Percentiles rank a stretch among this genome's conserved stretches.
phyloP scores from a whole-genome alignment of 2,329 filamentous ascomycete genomes.

The Colletotrichum karsti region DNA sequence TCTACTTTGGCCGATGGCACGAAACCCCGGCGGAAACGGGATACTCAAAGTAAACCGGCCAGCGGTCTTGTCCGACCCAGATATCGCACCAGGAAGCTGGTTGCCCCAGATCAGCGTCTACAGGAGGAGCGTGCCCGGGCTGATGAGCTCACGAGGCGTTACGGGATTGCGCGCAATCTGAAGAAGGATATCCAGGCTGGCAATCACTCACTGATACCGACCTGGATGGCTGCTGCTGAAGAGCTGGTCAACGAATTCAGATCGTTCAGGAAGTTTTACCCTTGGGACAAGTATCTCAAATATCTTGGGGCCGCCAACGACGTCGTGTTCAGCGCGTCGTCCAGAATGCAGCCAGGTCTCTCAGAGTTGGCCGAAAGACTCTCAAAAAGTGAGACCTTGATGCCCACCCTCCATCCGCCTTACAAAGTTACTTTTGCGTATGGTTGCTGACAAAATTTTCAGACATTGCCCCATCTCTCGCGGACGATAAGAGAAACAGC shows the following conservation, averaged over 20 bases:
- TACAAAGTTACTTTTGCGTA: no score
- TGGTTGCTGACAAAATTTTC: not conserved
- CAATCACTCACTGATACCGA: conserved; percentile 50
- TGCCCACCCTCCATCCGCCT: not conserved
- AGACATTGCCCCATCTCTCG: conserved; percentile 42
- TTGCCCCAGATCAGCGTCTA: conserved; percentile 51
- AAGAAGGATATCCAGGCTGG: conserved; percentile 51
- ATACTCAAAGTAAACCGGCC: conserved; percentile 18
- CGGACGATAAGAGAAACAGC: conserved; percentile 30
- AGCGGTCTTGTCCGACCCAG: conserved; percentile 39
- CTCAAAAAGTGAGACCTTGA: conserved; percentile 59
- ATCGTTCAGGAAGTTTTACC: conserved; percentile 70
- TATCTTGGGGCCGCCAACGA: conserved; percentile 55
- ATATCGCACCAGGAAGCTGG: conserved; percentile 56
- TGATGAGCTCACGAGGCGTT: conserved; percentile 49
- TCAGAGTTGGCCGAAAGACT: conserved; percentile 62
- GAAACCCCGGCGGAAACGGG: conserved; percentile 17
- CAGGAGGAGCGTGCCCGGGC: conserved; percentile 54
- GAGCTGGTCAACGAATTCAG: conserved; percentile 71
- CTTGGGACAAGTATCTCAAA: conserved; percentile 71
- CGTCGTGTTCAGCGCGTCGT: conserved; percentile 28
- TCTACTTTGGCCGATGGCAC: not conserved
- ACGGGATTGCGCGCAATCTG: conserved; percentile 52
- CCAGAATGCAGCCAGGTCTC: conserved; percentile 34
- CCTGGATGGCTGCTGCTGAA: conserved; percentile 68